phyloP scores from a whole-genome alignment of 2,329 filamentous ascomycete genomes.

The Phyllosticta citribraziliensis region DNA sequence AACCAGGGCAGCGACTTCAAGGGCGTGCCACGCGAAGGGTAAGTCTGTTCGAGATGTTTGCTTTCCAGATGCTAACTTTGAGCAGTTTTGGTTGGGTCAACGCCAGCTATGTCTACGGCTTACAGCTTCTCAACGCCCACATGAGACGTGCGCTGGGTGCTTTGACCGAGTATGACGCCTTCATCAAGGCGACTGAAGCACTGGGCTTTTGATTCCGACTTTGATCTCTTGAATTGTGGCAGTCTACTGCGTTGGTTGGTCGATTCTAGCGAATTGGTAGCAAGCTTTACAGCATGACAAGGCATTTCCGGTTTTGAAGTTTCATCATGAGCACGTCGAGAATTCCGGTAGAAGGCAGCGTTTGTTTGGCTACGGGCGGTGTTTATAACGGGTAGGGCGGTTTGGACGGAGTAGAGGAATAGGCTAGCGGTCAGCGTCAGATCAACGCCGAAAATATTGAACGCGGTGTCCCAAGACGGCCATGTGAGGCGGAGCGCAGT shows the following conservation, averaged over 20 bases:
- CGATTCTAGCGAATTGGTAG: not conserved
- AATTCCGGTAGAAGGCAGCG: not conserved
- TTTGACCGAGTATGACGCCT: constrained; percentile 76
- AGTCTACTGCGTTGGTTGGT: not conserved
- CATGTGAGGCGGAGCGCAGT: not conserved
- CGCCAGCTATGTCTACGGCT: constrained; percentile 88
- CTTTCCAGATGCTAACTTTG: constrained; percentile 17
- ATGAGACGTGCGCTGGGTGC: constrained; percentile 83
- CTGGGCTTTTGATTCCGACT: constrained; percentile 17
- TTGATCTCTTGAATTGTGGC: not conserved
- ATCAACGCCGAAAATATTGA: not conserved
- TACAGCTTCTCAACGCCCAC: constrained; percentile 80
- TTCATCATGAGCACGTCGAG: not conserved
- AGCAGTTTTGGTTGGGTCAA: constrained; percentile 95
- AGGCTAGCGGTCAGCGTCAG: not conserved
- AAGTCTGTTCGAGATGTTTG: constrained; percentile 34
- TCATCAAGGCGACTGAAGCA: constrained; percentile 53
- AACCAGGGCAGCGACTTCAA: constrained; percentile 96
- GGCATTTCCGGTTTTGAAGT: not conserved
- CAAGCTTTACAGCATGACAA: not conserved
- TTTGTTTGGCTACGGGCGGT: not conserved
- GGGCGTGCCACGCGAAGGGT: constrained; percentile 93
- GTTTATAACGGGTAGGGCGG: not conserved
- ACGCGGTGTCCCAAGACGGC: not conserved
- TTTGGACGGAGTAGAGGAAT: not conserved